phyloP scores from a whole-genome alignment of 495 filamentous ascomycete species.

The Penicillium maclennaniae region DNA sequence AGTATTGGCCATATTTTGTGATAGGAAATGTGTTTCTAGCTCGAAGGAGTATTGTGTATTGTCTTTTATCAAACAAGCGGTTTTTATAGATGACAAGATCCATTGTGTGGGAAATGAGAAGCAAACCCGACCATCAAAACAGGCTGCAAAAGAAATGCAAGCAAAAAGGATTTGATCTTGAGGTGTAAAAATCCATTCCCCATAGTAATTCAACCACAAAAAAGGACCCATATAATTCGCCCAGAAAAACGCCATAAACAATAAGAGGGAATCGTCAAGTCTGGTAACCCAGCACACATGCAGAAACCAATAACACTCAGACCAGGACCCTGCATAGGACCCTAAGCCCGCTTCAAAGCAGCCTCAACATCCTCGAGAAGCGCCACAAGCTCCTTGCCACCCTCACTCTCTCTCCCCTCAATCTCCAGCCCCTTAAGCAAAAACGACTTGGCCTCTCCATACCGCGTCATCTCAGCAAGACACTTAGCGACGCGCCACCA shows the following conservation, averaged over 20 bases:
- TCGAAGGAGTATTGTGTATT: no score
- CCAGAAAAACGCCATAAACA: not conserved
- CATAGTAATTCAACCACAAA: not conserved
- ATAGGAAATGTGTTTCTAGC: no score
- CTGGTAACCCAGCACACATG: not conserved
- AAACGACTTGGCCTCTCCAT: conserved; percentile 76
- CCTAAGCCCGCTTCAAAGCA: conserved; percentile 28
- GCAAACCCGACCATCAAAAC: no score
- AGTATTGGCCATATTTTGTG: no score
- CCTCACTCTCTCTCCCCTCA: conserved; percentile 66
- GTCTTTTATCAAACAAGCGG: no score
- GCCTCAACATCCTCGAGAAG: conserved; percentile 68
- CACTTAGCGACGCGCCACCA: conserved; percentile 85
- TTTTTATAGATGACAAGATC: no score
- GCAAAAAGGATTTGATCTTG: not conserved
- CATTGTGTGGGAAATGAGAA: no score
- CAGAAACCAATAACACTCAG: not conserved
- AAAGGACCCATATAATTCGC: not conserved
- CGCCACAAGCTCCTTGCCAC: conserved; percentile 55
- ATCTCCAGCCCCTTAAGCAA: conserved; percentile 73
- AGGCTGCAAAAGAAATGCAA: not conserved
- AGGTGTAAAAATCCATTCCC: not conserved
- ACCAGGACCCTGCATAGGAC: not conserved
- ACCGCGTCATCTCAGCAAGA: conserved; percentile 83
- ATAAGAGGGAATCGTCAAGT: not conserved